phyloP scores from a whole-genome alignment of 2,329 filamentous ascomycete genomes.

The Diplocarpon rosae region DNA sequence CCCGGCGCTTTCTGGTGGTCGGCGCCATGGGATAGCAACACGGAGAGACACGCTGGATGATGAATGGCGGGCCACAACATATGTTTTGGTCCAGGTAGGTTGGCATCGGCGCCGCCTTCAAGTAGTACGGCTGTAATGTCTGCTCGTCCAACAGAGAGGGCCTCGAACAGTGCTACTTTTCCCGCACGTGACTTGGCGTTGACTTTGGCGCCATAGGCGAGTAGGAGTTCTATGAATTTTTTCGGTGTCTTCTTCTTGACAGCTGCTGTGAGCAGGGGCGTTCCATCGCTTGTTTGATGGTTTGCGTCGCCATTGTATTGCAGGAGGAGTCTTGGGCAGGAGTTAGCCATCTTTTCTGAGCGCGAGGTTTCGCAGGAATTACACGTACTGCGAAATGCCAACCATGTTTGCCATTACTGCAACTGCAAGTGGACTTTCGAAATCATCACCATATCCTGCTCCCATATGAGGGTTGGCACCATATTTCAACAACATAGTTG shows the following conservation, averaged over 20 bases:
- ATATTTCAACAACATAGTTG: conserved; percentile 51
- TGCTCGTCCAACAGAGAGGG: conserved; percentile 43
- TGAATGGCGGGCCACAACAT: conserved; percentile 55
- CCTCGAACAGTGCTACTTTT: conserved; percentile 51
- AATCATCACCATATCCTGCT: conserved; percentile 32
- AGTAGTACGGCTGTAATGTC: conserved; percentile 44
- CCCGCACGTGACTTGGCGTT: conserved; percentile 50
- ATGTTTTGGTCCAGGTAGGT: conserved; percentile 58
- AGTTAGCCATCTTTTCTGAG: too few species aligned
- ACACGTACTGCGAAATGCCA: conserved; percentile 37
- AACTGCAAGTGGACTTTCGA: conserved; percentile 43
- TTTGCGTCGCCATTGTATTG: conserved; percentile 50
- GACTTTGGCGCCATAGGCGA: conserved; percentile 47
- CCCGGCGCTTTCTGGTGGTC: conserved; percentile 49
- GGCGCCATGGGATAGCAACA: conserved; percentile 48
- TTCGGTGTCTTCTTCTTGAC: conserved; percentile 48
- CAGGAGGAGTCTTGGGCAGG: conserved; percentile 34
- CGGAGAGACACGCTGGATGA: conserved; percentile 44
- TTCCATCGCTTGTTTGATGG: conserved; percentile 41
- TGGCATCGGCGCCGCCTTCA: conserved; percentile 52
- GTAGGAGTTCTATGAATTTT: conserved; percentile 45
- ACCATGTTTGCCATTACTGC: conserved; percentile 41
- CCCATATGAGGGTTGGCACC: conserved; percentile 47
- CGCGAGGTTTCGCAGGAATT: too few species aligned
- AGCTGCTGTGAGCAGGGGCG: conserved; percentile 47